Evolutionary conservation across 306 rosid genomes (phyloP).

Genomic region (Trifolium fragiferum): DNA sequence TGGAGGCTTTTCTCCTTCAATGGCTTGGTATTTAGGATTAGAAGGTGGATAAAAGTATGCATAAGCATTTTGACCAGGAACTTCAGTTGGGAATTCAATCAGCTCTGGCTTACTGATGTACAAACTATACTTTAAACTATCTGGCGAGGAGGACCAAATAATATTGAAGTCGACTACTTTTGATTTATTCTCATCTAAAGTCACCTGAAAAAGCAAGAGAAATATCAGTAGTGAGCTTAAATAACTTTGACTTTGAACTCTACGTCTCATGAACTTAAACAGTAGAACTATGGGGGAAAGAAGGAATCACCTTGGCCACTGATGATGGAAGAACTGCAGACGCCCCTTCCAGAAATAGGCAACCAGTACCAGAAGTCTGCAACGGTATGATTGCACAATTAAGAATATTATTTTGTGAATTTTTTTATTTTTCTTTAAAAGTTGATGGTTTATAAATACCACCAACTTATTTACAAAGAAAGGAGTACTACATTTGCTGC

Average conservation of each 20-base stretch:
- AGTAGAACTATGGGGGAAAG: not conserved
- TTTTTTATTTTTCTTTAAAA: too few species aligned
- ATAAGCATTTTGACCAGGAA: constrained; percentile 88
- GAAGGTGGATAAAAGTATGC: constrained; percentile 90
- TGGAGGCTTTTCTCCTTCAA: constrained; percentile 84
- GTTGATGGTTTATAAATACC: too few species aligned
- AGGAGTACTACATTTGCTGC: too few species aligned
- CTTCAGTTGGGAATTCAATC: constrained; percentile 91
- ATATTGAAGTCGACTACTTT: constrained; percentile 65
- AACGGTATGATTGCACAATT: constrained; percentile 39
- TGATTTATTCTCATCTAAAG: constrained; percentile 59
- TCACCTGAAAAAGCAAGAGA: constrained; percentile 61
- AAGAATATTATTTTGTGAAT: not conserved
- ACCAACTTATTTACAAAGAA: too few species aligned
- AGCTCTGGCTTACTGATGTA: constrained; percentile 84
- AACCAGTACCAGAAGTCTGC: constrained; percentile 65
- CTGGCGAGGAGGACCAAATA: constrained; percentile 90
- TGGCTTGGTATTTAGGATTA: constrained; percentile 68
- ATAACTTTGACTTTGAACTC: not conserved
- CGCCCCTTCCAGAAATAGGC: constrained; percentile 88
- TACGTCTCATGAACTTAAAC: not conserved
- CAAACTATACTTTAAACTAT: constrained; percentile 65
- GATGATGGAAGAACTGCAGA: constrained; percentile 75
- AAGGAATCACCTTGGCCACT: constrained; percentile 70
- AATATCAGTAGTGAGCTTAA: constrained; percentile 9